Base-by-base conservation (phyloP, 257 asterid species). In the Parsonsia alboflavescens region DNA sequence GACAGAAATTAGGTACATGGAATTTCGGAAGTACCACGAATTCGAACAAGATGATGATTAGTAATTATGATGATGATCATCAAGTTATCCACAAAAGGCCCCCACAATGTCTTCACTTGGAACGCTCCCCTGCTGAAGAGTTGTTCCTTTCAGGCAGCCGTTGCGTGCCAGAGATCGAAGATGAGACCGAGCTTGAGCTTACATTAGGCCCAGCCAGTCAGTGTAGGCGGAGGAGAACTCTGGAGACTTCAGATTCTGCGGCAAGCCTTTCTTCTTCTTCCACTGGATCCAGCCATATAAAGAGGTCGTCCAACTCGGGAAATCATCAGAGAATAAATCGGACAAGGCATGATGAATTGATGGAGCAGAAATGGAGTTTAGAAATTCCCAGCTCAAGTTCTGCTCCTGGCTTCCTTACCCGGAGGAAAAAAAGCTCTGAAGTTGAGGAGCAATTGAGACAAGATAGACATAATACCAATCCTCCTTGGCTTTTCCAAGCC, bases 401-500 rank as follows among this genome's bases (percentile, higher is more conserved):
- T 71, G 19, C 28, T 57, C 67, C 63, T 6, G 50, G 41, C 72
- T 81, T 82, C 21, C 64, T 75, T 73, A 76, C 75, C 10, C 68
- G 79, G 68, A 66, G 69, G 63, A 64, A 65, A 54, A 75, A 52
- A 15, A 58, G 76, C 73, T 77, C 79, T 19, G 77, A 75, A 2
- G 75, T 76, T 63, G 84, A 85, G 53, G 85, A 81, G 49, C 81
- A 77, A 24, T 42, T 75, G 74, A 84, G 77, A 63, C 93, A 88
- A 72, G 93, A 85, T 76, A 85, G 88, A 70, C 77, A 84, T 72
- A 85, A 61, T 33, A 33, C 39, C 45, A 78, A 86, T 78, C 88
- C 96, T 11, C 96, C 96, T 48, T 90, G 98, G 97, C 81, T 86
- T 76, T 89, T 91, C 58, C 96, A 88, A 76, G 97, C 88, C 59